Evolutionary conservation across 768 basidiomycete species (phyloP).

Genomic region (Mycena olivaceomarginata): DNA sequence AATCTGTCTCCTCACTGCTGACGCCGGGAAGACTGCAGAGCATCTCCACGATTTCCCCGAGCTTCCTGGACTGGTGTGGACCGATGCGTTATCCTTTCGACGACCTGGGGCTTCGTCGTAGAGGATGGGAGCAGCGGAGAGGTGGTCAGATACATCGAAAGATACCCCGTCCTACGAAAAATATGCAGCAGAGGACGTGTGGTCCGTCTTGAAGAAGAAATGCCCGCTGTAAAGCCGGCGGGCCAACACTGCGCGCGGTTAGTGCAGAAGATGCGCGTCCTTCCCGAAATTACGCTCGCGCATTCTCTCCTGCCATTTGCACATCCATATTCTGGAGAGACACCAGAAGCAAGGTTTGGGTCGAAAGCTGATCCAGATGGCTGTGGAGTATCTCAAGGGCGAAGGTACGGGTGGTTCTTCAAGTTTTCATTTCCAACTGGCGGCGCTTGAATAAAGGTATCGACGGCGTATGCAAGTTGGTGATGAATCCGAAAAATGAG

Average conservation of each 20-base stretch:
- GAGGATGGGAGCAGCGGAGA: slow-evolving; percentile 67
- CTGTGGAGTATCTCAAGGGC: slow-evolving; percentile 70
- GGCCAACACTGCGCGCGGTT: slow-evolving; percentile 67
- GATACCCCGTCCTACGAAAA: slow-evolving; percentile 81
- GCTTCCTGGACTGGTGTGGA: slow-evolving; percentile 82
- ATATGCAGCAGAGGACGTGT: slow-evolving; percentile 75
- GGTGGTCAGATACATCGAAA: slow-evolving; percentile 81
- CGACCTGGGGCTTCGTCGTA: slow-evolving; percentile 85
- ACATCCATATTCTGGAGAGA: slow-evolving; percentile 81
- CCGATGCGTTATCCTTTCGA: slow-evolving; percentile 81
- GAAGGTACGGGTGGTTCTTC: slow-evolving; percentile 51
- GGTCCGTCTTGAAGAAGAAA: slow-evolving; percentile 73
- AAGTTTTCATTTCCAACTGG: neutral
- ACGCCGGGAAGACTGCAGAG: slow-evolving; percentile 82
- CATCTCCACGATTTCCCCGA: slow-evolving; percentile 76
- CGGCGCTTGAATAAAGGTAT: slow-evolving; percentile 42
- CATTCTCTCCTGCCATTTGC: slow-evolving; percentile 82
- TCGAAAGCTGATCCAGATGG: slow-evolving; percentile 72
- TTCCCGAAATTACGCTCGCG: slow-evolving; percentile 70
- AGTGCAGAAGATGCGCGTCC: slow-evolving; percentile 62
- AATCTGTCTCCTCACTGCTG: slow-evolving; percentile 85
- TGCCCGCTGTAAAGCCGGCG: slow-evolving; percentile 67
- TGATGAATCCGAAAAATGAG: slow-evolving; percentile 78
- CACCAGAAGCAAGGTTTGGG: slow-evolving; percentile 83
- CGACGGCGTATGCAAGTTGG: slow-evolving; percentile 77